phyloP scores from a whole-genome alignment of 1,139 yeast genomes.

The Candida sp. region DNA sequence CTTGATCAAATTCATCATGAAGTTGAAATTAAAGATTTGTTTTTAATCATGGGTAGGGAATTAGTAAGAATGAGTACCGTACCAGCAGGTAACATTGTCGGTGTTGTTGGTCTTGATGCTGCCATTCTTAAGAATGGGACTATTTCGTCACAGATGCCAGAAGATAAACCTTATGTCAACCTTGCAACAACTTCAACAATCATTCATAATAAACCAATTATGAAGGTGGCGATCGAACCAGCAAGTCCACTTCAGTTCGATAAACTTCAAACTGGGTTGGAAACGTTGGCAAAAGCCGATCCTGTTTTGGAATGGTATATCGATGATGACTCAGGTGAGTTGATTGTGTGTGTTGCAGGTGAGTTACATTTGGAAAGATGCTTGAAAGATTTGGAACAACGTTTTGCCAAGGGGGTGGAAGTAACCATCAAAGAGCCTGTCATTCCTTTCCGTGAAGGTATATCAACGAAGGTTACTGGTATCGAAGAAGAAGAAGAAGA shows the following conservation, averaged over 20 bases:
- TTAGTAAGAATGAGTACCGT: conserved; percentile 72
- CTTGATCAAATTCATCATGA: conserved; percentile 43
- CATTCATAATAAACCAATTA: conserved; percentile 76
- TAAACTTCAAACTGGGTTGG: conserved; percentile 74
- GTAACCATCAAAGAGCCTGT: conserved; percentile 88
- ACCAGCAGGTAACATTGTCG: conserved; percentile 95
- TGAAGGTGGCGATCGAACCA: conserved; percentile 94
- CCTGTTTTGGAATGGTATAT: conserved; percentile 87
- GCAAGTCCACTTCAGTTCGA: conserved; percentile 78
- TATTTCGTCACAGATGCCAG: conserved; percentile 46
- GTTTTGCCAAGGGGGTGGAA: conserved; percentile 86
- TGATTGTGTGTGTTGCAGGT: conserved; percentile 92
- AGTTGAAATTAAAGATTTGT: conserved; percentile 61
- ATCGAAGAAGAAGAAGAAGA: conserved; percentile 20
- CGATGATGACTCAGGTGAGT: conserved; percentile 85
- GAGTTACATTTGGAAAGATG: conserved; percentile 92
- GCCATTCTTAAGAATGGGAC: conserved; percentile 87
- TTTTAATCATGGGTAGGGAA: conserved; percentile 90
- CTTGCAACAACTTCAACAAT: conserved; percentile 56
- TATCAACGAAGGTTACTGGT: conserved; percentile 25
- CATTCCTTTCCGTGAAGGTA: conserved; percentile 91
- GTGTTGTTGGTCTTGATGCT: conserved; percentile 88
- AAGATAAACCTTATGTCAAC: conserved; percentile 61
- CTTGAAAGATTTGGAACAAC: conserved; percentile 78
- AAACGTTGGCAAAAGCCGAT: conserved; percentile 79